Percentiles rank a stretch among this genome's conserved stretches.
These are phyloP conservation scores for Trypanosomatidae sp. DNA, from an alignment of 208 protist genomes.

Conservation along the genomic window DNA sequence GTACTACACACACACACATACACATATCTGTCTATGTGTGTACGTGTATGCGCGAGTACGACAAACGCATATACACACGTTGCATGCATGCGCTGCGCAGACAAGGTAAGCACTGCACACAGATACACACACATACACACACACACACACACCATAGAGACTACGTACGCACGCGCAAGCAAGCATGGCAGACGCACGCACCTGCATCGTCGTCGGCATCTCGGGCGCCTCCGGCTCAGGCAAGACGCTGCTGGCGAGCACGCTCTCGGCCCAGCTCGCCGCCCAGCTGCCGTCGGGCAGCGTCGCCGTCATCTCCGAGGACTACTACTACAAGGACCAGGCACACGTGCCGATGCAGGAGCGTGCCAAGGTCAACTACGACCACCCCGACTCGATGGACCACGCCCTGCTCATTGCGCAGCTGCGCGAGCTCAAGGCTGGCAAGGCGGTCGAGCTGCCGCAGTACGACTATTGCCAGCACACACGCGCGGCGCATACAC, in stretches of 20 bases:
- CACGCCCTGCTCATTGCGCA: slow-evolving; percentile 36
- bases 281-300: slow-evolving; percentile 17
- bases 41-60: neutral
- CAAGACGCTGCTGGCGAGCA: slow-evolving; percentile 56
- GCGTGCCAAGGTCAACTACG: slow-evolving; percentile 15
- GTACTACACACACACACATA: neutral
- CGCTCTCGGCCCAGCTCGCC: slow-evolving; percentile 41
- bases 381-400: slow-evolving; percentile 79
- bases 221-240: slow-evolving; percentile 74
- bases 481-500: slow-evolving; percentile 11
- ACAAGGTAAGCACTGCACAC: neutral
- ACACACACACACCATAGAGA: neutral
- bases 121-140: neutral
- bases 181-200: too few relatives aligned
- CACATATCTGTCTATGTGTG: neutral
- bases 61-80: neutral
- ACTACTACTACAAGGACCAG: slow-evolving; percentile 75
- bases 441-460: slow-evolving; percentile 59
- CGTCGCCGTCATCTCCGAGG: slow-evolving; percentile 66
- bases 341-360: slow-evolving; percentile 8
- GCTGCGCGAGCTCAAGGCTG: slow-evolving; percentile 36
- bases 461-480: slow-evolving; percentile 88
- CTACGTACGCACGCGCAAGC: neutral
- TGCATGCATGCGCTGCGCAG: neutral
- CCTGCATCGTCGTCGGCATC: slow-evolving; percentile 67